phyloP scores from a whole-genome alignment of 2,329 filamentous ascomycete genomes.

The Colletotrichum karsti region DNA sequence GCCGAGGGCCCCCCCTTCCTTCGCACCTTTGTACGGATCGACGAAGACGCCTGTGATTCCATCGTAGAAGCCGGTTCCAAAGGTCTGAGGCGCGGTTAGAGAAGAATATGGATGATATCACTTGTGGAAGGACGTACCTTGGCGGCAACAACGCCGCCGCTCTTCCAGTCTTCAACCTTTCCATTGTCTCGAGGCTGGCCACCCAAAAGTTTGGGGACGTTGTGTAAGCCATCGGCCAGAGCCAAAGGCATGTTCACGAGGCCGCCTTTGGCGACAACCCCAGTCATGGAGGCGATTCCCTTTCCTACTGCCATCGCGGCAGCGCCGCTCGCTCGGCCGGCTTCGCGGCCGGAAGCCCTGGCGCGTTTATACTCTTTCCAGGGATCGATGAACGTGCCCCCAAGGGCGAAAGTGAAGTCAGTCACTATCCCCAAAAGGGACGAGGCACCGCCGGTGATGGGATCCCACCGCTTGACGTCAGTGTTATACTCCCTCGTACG shows the following conservation, averaged over 20 bases:
- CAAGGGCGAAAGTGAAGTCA: conserved; percentile 22
- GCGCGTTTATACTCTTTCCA: conserved; percentile 26
- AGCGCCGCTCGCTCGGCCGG: not conserved
- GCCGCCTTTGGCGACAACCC: conserved; percentile 39
- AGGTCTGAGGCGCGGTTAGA: not conserved
- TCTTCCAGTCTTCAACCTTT: conserved; percentile 41
- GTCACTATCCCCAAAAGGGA: conserved; percentile 15
- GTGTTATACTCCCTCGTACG: conserved; percentile 31
- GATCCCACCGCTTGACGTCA: conserved; percentile 41
- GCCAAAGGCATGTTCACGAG: conserved; percentile 46
- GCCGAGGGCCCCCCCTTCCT: conserved; percentile 40
- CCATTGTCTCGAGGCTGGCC: conserved; percentile 42
- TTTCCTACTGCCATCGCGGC: conserved; percentile 21
- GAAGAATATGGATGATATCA: not conserved
- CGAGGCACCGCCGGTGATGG: conserved; percentile 14
- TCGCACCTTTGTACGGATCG: conserved; percentile 39
- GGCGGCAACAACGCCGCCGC: conserved; percentile 39
- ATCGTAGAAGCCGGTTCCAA: conserved; percentile 38
- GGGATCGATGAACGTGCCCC: conserved; percentile 24
- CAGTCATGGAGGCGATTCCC: conserved; percentile 35
- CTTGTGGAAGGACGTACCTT: conserved; percentile 24
- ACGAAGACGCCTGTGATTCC: conserved; percentile 40
- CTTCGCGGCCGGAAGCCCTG: not conserved
- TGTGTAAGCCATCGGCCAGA: conserved; percentile 42
- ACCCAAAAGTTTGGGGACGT: conserved; percentile 44